Conservation (phyloP, 805 yeast genomes). For the Tanozyma kutaoensis region DNA sequence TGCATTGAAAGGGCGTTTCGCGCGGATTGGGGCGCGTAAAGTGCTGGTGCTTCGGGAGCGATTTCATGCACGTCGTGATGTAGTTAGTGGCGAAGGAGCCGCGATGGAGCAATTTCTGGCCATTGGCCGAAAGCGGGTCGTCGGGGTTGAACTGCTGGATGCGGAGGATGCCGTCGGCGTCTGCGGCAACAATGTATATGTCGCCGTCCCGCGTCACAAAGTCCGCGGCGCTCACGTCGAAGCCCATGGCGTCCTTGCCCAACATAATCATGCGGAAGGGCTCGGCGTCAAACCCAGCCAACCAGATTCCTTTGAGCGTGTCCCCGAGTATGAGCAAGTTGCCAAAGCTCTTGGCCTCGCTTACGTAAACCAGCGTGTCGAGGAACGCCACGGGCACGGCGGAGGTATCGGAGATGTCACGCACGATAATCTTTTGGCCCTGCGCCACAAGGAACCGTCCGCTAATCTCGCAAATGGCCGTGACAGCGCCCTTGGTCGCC, state of each 20-base stretch:
- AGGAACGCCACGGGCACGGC: conserved; percentile 90
- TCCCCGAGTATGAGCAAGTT: conserved; percentile 78
- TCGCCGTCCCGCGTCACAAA: conserved; percentile 63
- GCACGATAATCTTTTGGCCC: conserved; percentile 69
- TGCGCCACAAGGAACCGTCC: conserved; percentile 78
- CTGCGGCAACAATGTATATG: conserved; percentile 54
- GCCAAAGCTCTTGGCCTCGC: conserved; percentile 73
- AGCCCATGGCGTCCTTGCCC: conserved; percentile 56
- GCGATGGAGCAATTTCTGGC: conserved; percentile 58
- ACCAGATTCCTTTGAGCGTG: conserved; percentile 58
- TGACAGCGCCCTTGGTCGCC: conserved; percentile 71
- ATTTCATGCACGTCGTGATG: conserved; percentile 38
- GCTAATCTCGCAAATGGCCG: conserved; percentile 63
- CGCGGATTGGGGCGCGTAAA: conserved; percentile 11
- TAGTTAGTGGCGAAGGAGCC: conserved; percentile 62
- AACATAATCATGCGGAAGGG: conserved; percentile 77
- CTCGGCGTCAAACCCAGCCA: conserved; percentile 87
- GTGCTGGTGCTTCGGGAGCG: conserved; percentile 26
- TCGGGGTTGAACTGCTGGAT: conserved; percentile 84
- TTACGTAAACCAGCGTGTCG: conserved; percentile 70
- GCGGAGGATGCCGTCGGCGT: conserved; percentile 53
- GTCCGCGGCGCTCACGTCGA: conserved; percentile 63
- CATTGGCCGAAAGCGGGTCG: conserved; percentile 70
- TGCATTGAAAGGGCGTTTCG: conserved; percentile 35
- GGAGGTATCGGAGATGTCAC: conserved; percentile 67